Conservation (phyloP, 2,329 filamentous ascomycete genomes). For the Pestalotiopsis sp. region DNA sequence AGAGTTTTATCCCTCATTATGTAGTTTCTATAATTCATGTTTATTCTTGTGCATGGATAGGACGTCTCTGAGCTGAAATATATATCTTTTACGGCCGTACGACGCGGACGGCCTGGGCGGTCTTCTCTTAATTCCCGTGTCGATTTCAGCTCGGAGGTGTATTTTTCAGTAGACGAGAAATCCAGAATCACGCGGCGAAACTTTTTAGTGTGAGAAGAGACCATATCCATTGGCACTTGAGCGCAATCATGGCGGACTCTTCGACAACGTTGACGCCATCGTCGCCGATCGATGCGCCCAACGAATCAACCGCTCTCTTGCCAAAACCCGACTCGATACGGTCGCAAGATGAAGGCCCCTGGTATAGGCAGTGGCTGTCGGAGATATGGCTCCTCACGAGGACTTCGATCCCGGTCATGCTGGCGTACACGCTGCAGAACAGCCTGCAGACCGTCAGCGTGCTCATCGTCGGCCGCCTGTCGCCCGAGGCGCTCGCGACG, state of each 20-base stretch:
- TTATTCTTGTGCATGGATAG: not conserved
- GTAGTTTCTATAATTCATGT: not conserved
- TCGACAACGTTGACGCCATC: conserved; percentile 2
- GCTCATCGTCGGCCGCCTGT: conserved; percentile 77
- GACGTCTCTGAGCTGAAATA: not conserved
- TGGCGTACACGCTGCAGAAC: conserved; percentile 86
- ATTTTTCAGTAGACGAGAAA: not conserved
- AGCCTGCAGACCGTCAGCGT: conserved; percentile 83
- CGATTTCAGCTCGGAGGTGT: not conserved
- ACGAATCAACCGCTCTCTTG: conserved; percentile 6
- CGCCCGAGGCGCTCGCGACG: conserved; percentile 78
- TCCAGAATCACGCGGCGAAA: not conserved
- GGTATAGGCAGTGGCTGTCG: conserved; percentile 37
- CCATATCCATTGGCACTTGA: not conserved
- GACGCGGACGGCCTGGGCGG: not conserved
- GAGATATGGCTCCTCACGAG: conserved; percentile 73
- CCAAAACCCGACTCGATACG: not conserved
- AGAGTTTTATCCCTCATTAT: not conserved
- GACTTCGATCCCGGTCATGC: conserved; percentile 75
- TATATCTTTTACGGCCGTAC: not conserved
- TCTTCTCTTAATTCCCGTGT: not conserved
- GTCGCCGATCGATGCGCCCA: not conserved
- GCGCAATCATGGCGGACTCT: not conserved
- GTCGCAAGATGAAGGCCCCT: not conserved
- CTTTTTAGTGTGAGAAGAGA: not conserved